Conservation (phyloP, 2,329 filamentous ascomycete species). For the Ophiostoma piceae region DNA sequence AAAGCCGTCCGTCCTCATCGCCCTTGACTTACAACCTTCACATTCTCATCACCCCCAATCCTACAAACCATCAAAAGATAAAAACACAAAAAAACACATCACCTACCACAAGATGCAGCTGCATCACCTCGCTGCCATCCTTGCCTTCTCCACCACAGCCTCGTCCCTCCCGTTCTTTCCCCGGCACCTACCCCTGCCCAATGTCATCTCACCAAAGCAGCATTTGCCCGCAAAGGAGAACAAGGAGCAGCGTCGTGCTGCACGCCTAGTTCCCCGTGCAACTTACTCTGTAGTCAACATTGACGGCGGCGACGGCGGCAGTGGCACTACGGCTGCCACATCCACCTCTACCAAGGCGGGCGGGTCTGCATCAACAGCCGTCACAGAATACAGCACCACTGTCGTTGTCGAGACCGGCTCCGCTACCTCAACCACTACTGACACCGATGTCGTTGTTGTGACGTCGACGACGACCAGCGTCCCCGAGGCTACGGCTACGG, state of each 20-base stretch:
- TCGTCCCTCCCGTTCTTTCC: constrained; percentile 29
- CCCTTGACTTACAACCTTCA: background rate
- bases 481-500: constrained; percentile 24
- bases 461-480: constrained; percentile 19
- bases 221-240: constrained; percentile 11
- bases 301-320: constrained; percentile 29
- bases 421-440: constrained; percentile 22
- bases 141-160: constrained; percentile 22
- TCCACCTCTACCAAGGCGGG: background rate
- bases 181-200: constrained; percentile 1
- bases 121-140: constrained; percentile 23
- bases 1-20: no score
- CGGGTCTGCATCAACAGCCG: background rate
- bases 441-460: constrained; percentile 31
- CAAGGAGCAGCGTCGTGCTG: constrained; percentile 14
- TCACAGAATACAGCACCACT: constrained; percentile 14
- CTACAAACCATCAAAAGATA: background rate
- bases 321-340: constrained; percentile 4
- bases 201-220: background rate
- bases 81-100: background rate
- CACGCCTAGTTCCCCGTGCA: constrained; percentile 32
- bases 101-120: constrained; percentile 26
- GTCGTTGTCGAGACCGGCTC: constrained; percentile 29
- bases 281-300: constrained; percentile 39
- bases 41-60: background rate